phyloP scores from a whole-genome alignment of 129 eudicot genomes.

The Heracleum sosnowskyi region DNA sequence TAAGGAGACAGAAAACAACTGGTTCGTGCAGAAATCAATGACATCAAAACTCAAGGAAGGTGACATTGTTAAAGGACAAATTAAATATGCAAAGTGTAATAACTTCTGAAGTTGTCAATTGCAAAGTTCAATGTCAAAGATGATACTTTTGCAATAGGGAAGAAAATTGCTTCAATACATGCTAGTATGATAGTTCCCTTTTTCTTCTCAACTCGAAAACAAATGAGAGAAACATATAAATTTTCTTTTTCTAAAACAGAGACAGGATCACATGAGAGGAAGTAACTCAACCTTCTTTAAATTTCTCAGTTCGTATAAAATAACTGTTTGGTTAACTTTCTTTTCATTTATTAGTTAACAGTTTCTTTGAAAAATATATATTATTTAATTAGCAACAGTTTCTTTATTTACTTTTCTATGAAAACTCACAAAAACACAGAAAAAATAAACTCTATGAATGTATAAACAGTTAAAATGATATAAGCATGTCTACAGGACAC shows the following conservation, averaged over 20 bases:
- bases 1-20: not conserved
- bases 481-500: not conserved
- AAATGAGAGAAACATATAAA: no score
- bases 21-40: not conserved
- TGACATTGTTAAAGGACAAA: not conserved
- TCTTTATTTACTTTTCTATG: not conserved
- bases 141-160: not conserved
- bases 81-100: not conserved
- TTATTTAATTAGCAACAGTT: not conserved
- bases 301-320: no score
- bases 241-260: no score
- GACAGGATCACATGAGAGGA: no score
- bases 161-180: not conserved
- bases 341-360: no score
- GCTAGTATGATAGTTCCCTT: no score
- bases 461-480: not conserved
- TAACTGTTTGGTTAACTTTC: no score
- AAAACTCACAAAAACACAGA: not conserved
- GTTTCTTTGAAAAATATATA: no score
- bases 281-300: no score
- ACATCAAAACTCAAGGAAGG: not conserved
- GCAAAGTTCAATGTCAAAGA: not conserved
- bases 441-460: not conserved
- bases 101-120: not conserved
- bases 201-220: no score